Base-by-base conservation (phyloP, 805 yeast genomes). In the Kurtzmaniella cleridarum region DNA sequence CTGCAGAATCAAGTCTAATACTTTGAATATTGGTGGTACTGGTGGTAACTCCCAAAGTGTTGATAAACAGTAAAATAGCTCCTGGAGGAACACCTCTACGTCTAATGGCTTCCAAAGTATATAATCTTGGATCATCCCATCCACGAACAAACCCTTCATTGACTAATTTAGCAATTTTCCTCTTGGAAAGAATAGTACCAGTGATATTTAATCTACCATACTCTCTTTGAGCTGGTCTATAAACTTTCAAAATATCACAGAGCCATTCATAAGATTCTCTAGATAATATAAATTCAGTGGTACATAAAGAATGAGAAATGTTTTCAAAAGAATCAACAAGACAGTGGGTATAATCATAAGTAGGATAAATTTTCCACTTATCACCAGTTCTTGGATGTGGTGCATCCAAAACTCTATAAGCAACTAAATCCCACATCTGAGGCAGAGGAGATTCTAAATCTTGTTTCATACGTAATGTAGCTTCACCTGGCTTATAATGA, bases 61-160 rank as follows among this genome's bases (percentile, higher is more conserved):
- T 87, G 55, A 93, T 85, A 60, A 93, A 93, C 26, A 89, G 77
- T 58, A 93, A 73, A 59, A 93, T 87, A 23, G 98, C 97, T 33
- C 98, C 97, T 10, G 99, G 98, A 49, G 99, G 99, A 7, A 93
- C 82, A 69, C 99, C 99, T 59, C 99, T 86, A 61, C 99, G 84
- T 59, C 88, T 83, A 44, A 93, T 79, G 37, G 93, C 96, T 51
- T 89, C 98, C 52, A 93, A 75, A 4, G 99, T 93, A 64, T 81
- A 93, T 59, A 93, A 73, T 57, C 99, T 78, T 53, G 99, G 98
- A 64, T 93, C 98, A 63, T 93, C 95, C 99, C 99, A 93, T 34
- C 88, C 96, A 61, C 96, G 79, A 17, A 93, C 99, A 53, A 74
- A 67, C 4, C 75, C 68, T 20, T 80, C 93, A 41, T 78, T 84